These are phyloP conservation scores for Amanita pallidorosea DNA, from an alignment of 768 basidiomycete genomes.

Conservation along the genomic window DNA sequence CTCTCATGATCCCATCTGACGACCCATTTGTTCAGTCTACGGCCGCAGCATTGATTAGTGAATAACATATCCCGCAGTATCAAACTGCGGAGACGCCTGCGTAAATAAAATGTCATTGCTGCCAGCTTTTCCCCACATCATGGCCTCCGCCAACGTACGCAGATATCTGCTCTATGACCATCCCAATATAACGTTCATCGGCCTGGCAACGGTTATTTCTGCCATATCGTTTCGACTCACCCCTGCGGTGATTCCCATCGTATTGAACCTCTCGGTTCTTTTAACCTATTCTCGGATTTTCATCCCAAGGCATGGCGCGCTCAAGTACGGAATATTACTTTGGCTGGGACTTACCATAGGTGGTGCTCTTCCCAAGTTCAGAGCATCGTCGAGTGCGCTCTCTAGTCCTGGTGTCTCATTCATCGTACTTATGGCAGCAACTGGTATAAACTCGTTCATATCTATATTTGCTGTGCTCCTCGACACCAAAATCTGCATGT, in stretches of 20 bases:
- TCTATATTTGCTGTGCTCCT: slow-evolving; percentile 28
- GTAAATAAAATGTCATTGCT: too few species aligned
- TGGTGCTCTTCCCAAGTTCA: slow-evolving; percentile 28
- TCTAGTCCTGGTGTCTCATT: slow-evolving; percentile 42
- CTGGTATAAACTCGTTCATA: slow-evolving; percentile 31
- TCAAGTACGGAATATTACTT: slow-evolving; percentile 18
- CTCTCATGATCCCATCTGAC: slow-evolving; percentile 44
- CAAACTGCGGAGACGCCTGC: too few species aligned
- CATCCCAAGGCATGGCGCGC: slow-evolving; percentile 16
- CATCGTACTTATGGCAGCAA: slow-evolving; percentile 29
- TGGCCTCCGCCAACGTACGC: slow-evolving; percentile 10
- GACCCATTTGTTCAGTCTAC: slow-evolving; percentile 49
- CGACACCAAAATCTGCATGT: slow-evolving; percentile 23
- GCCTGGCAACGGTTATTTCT: slow-evolving; percentile 13
- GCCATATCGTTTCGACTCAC: slow-evolving; percentile 15
- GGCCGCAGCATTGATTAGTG: slow-evolving; percentile 2
- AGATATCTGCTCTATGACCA: slow-evolving; percentile 17
- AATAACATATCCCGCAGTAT: too few species aligned
- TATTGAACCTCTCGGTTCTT: slow-evolving; percentile 20
- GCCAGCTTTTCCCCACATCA: neutral
- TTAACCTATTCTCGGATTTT: slow-evolving; percentile 26
- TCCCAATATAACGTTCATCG: slow-evolving; percentile 17
- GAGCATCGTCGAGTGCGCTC: slow-evolving; percentile 41
- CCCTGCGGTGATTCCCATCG: slow-evolving; percentile 14
- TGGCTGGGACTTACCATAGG: slow-evolving; percentile 28